Evolutionary conservation across 257 asterid genomes (phyloP), one percentile per base, ranked within the genome.

Genomic region (Lycium barbarum): DNA sequence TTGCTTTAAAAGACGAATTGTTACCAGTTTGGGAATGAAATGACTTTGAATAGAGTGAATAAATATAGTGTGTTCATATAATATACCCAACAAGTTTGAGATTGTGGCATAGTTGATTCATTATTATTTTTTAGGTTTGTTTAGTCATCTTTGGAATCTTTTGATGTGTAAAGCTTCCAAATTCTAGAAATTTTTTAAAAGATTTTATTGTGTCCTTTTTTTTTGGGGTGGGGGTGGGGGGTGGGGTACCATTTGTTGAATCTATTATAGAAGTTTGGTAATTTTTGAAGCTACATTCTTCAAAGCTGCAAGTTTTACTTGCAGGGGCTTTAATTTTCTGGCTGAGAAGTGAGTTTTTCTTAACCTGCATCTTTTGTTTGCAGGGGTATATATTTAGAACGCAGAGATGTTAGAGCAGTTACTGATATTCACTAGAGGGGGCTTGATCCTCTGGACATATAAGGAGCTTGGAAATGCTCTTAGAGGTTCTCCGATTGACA

Each of bases 401-500:
- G 17, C 81, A 88, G 85, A 86, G 86, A 97, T 97, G 98, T 91
- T 95, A 85, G 99, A 97, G 88, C 98, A 95, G 89, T 87, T 95
- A 79, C 91, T 97, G 55, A 97, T 97, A 87, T 97, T 95, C 82
- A 95, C 98, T 9, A 90, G 99, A 88, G 98, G 98, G 73, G 98
- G 99, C 18, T 85, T 97, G 91, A 97, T 97, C 95, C 98, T 97
- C 90, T 97, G 98, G 98, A 93, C 98, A 6, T 97, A 94, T 90
- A 95, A 92, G 59, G 98, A 92, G 93, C 90, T 97, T 49, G 98
- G 98, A 87, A 95, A 93, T 89, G 98, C 98, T 87, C 98, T 97
- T 22, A 92, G 92, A 86, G 98, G 98, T 53, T 95, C 98, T 2
- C 99, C 98, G 1, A 97, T 97, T 80, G 98, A 95, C 87, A 89